A percentile compares a stretch with the other conserved stretches of the same genome.
Evolutionary conservation across 768 basidiomycete species (phyloP).

Genomic region (Leccinellum luteum): DNA sequence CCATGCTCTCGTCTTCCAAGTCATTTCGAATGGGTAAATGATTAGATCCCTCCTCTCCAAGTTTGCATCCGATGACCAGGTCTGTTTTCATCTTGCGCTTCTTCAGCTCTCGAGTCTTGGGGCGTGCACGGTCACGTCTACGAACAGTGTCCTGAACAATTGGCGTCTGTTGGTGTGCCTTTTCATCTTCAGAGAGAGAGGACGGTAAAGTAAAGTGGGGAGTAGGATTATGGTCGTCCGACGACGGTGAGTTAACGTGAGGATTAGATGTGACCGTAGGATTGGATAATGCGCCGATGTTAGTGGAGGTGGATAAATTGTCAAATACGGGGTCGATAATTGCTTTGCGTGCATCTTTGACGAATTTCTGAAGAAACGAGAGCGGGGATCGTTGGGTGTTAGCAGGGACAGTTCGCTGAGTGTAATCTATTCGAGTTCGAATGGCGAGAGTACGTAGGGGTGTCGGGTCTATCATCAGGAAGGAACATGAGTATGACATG

Average conservation of each 20-base stretch:
- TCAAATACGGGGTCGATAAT: constrained; percentile 48
- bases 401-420: constrained; percentile 38
- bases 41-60: constrained; percentile 27
- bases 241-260: constrained; percentile 22
- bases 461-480: constrained; percentile 44
- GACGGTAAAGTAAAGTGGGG: constrained; percentile 20
- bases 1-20: constrained; percentile 56
- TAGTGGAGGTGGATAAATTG: constrained; percentile 15
- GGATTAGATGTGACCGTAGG: constrained; percentile 30
- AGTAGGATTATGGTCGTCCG: constrained; percentile 19
- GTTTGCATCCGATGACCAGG: constrained; percentile 31
- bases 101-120: constrained; percentile 57
- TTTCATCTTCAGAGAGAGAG: constrained; percentile 36
- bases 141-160: constrained; percentile 17
- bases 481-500: constrained; percentile 9
- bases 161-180: constrained; percentile 5
- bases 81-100: constrained; percentile 43
- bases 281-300: constrained; percentile 19
- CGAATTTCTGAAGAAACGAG: constrained; percentile 57
- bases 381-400: constrained; percentile 42
- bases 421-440: constrained; percentile 36
- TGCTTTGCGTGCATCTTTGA: constrained; percentile 47
- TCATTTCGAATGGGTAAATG: constrained; percentile 58
- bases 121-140: constrained; percentile 44
- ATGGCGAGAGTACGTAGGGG: constrained; percentile 49